Conservation (phyloP, 306 rosid species). For the Albizia julibrissin region DNA sequence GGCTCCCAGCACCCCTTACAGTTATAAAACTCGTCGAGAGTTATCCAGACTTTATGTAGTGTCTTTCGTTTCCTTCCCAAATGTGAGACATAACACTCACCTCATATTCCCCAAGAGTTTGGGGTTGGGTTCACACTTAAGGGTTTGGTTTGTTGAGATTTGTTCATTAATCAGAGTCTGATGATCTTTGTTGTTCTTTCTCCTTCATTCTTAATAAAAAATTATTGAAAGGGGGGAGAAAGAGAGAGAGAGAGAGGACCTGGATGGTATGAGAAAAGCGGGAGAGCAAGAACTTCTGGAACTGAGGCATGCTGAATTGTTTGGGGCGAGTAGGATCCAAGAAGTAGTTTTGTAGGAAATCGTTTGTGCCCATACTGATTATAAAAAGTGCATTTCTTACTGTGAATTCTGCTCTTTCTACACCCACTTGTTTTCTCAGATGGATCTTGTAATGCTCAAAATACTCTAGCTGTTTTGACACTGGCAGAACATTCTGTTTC, state of each 20-base stretch:
- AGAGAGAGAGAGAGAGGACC: constrained; percentile 34
- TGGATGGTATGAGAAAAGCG: constrained; percentile 46
- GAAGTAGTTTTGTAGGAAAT: constrained; percentile 73
- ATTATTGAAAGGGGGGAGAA: not conserved
- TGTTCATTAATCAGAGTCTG: too few relatives aligned
- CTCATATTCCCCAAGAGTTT: too few relatives aligned
- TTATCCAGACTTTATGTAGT: too few relatives aligned
- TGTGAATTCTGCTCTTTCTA: constrained; percentile 44
- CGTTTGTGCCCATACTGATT: constrained; percentile 76
- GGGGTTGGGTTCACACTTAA: too few relatives aligned
- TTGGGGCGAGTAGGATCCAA: constrained; percentile 60
- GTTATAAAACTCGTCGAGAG: too few relatives aligned
- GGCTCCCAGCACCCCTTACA: too few relatives aligned
- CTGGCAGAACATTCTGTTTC: constrained; percentile 62
- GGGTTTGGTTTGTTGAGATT: too few relatives aligned
- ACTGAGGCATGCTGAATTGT: constrained; percentile 53
- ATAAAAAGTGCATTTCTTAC: constrained; percentile 51
- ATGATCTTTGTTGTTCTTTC: too few relatives aligned
- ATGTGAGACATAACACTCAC: too few relatives aligned
- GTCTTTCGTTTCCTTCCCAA: too few relatives aligned
- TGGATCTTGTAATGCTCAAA: constrained; percentile 65
- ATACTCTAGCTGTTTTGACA: constrained; percentile 58
- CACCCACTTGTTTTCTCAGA: constrained; percentile 50
- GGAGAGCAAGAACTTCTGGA: constrained; percentile 56
- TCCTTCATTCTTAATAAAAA: too few relatives aligned